These are phyloP conservation scores for Fusarium newnesense DNA, from an alignment of 2,329 filamentous ascomycete genomes.

Conservation along the genomic window DNA sequence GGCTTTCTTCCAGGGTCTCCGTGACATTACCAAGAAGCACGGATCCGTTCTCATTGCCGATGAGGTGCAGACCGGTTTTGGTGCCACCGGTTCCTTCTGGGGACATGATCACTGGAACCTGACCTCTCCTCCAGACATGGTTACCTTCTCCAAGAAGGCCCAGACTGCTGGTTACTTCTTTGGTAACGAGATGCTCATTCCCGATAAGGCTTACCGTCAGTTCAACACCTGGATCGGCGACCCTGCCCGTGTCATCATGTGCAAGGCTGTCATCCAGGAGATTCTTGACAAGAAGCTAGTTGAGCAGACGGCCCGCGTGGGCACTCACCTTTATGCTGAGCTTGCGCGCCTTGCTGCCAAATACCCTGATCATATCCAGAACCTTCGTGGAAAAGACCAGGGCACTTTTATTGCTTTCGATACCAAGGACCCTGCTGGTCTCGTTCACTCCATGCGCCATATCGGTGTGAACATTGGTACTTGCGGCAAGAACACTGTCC, in stretches of 20 bases:
- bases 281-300: conserved; percentile 76
- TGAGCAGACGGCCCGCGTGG: conserved; percentile 70
- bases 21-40: conserved; percentile 76
- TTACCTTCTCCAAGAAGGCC: conserved; percentile 90
- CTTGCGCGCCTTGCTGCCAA: conserved; percentile 70
- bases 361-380: conserved; percentile 76
- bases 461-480: conserved; percentile 82
- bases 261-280: conserved; percentile 81
- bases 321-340: conserved; percentile 74
- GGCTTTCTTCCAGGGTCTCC: conserved; percentile 80
- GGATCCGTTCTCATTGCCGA: conserved; percentile 82
- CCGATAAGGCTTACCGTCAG: conserved; percentile 85
- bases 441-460: conserved; percentile 76
- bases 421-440: conserved; percentile 73
- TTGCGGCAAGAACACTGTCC: conserved; percentile 74
- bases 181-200: conserved; percentile 76
- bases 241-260: conserved; percentile 79
- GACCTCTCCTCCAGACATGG: conserved; percentile 78
- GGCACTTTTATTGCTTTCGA: conserved; percentile 86
- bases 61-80: conserved; percentile 83
- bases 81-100: conserved; percentile 90
- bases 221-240: conserved; percentile 93
- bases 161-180: conserved; percentile 88
- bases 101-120: conserved; percentile 87
- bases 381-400: conserved; percentile 80